A percentile compares a stretch with the other conserved stretches of the same genome.
Conservation (phyloP, 2,329 filamentous ascomycete species). For the Aspergillus alliaceus region DNA sequence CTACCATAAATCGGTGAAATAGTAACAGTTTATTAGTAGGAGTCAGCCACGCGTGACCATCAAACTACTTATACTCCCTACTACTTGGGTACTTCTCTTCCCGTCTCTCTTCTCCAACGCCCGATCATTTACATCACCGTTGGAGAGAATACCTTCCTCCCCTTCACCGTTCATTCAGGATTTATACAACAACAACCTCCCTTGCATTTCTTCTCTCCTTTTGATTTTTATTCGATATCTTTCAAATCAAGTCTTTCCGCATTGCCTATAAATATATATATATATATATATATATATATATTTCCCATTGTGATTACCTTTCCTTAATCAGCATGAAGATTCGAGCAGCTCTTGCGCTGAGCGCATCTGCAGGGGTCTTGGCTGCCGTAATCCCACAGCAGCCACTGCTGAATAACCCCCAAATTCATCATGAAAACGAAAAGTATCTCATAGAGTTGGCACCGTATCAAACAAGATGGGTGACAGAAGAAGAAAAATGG, state of each 20-base stretch:
- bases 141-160: background rate
- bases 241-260: no score
- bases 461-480: constrained; percentile 80
- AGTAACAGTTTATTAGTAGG: background rate
- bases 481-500: constrained; percentile 96
- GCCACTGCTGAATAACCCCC: constrained; percentile 24
- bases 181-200: background rate
- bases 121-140: background rate
- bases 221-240: no score
- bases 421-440: constrained; percentile 42
- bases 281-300: no score
- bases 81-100: no score
- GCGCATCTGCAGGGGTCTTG: constrained; percentile 32
- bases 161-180: background rate
- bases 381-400: constrained; percentile 35
- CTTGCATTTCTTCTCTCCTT: background rate
- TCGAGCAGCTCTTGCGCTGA: constrained; percentile 31
- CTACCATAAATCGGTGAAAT: no score
- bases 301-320: background rate
- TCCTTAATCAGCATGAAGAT: constrained; percentile 35
- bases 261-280: no score
- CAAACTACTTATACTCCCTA: no score
- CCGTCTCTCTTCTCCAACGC: background rate
- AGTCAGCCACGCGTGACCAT: background rate
- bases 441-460: constrained; percentile 77